Percentiles rank a stretch among this genome's conserved stretches.
Evolutionary conservation across 306 rosid species (phyloP).

Genomic region (Prinsepia uniflora): DNA sequence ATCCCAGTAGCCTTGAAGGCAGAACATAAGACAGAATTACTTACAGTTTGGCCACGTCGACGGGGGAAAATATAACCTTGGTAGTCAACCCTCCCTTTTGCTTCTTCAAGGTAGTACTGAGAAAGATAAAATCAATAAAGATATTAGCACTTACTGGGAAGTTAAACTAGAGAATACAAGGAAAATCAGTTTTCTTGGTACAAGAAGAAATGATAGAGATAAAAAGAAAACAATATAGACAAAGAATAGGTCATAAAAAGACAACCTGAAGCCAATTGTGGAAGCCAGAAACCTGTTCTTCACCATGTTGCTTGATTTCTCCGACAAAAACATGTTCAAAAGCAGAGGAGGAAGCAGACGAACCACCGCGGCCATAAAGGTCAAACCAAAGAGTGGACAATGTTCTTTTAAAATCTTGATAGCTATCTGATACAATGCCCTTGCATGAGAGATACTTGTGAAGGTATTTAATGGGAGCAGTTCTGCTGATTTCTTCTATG

Average conservation of each 20-base stretch:
- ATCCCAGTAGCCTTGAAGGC: neutral
- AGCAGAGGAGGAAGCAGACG: constrained; percentile 87
- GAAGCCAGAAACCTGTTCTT: constrained; percentile 74
- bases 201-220: neutral
- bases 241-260: constrained; percentile 12
- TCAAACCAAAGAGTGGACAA: constrained; percentile 76
- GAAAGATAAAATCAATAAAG: constrained; percentile 17
- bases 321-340: constrained; percentile 97
- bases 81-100: constrained; percentile 78
- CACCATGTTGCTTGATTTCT: constrained; percentile 66
- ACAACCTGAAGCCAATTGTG: constrained; percentile 96
- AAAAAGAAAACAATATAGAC: neutral
- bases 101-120: constrained; percentile 93
- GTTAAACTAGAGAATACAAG: neutral
- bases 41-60: constrained; percentile 64
- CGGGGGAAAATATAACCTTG: constrained; percentile 94
- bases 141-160: neutral
- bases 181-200: neutral
- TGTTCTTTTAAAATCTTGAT: constrained; percentile 63
- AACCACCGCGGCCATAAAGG: constrained; percentile 84
- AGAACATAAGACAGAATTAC: constrained; percentile 29
- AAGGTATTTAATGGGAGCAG: constrained; percentile 86
- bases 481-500: constrained; percentile 90
- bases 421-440: constrained; percentile 52
- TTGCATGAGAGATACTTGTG: constrained; percentile 66